Conservation (phyloP, 305 asterid species). For the Galium porrigens region DNA sequence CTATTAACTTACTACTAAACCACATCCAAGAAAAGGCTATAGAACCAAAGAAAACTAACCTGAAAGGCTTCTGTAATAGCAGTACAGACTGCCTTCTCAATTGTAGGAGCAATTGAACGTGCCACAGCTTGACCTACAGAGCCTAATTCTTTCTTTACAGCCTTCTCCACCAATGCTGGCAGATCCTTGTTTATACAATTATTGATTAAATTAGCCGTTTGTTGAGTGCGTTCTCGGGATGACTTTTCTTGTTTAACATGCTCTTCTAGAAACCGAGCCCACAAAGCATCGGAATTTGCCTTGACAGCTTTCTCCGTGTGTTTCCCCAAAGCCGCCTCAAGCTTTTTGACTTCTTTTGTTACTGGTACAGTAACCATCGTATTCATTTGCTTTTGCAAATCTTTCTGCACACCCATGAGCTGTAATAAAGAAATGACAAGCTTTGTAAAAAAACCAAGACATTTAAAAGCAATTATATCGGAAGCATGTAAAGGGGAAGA, state of each 20-base stretch:
- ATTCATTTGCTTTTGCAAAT: conserved; percentile 64
- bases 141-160: conserved; percentile 55
- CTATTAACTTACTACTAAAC: conserved; percentile 19
- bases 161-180: conserved; percentile 52
- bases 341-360: conserved; percentile 66
- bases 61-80: conserved; percentile 64
- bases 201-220: conserved; percentile 34
- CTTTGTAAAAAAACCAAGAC: neutral
- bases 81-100: conserved; percentile 57
- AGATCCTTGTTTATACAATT: conserved; percentile 63
- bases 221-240: conserved; percentile 51
- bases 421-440: conserved; percentile 19
- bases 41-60: conserved; percentile 30
- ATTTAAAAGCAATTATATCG: neutral
- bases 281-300: conserved; percentile 65
- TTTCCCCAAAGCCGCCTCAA: conserved; percentile 60
- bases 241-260: conserved; percentile 63
- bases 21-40: conserved; percentile 13
- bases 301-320: conserved; percentile 56
- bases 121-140: conserved; percentile 59
- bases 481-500: neutral
- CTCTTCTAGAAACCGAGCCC: conserved; percentile 82
- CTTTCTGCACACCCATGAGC: conserved; percentile 55
- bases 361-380: conserved; percentile 41
- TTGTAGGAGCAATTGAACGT: conserved; percentile 46